Evolutionary conservation across 1,284 basidiomycete genomes (phyloP).

Genomic region (Cutaneotrichosporon mucoides): DNA sequence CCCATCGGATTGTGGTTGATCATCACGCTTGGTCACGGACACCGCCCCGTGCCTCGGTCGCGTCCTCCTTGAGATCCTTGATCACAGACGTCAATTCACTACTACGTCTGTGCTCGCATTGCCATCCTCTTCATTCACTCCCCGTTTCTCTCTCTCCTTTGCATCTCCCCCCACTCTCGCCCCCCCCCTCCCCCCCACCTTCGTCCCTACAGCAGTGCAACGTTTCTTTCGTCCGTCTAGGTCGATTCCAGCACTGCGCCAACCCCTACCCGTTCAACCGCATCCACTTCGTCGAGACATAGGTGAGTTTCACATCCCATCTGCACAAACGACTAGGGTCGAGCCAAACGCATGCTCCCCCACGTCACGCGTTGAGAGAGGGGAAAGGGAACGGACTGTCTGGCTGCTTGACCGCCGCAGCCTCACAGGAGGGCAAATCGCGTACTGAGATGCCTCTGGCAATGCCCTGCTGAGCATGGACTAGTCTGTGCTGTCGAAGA

Average conservation of each 20-base stretch:
- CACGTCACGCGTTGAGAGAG: neutral
- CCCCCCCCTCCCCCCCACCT: neutral
- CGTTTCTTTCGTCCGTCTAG: neutral
- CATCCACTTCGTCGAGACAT: neutral
- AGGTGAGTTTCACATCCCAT: neutral
- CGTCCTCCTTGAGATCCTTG: neutral
- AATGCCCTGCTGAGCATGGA: neutral
- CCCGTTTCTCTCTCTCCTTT: neutral
- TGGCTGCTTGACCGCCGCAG: neutral
- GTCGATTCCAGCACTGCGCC: neutral
- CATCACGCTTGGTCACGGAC: neutral
- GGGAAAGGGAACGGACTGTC: neutral
- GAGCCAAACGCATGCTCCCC: neutral
- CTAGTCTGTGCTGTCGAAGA: neutral
- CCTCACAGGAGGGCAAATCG: no score
- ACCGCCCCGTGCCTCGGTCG: slow-evolving; percentile 2
- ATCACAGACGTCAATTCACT: neutral
- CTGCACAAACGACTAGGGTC: neutral
- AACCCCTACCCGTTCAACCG: neutral
- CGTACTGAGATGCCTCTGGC: neutral
- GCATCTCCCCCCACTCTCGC: neutral
- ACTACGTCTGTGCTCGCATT: neutral
- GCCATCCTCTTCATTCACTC: neutral
- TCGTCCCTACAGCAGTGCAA: neutral
- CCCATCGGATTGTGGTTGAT: neutral